Evolutionary conservation across 352 stramenopile genomes (phyloP).

Genomic region (Blastocystis sp.): DNA sequence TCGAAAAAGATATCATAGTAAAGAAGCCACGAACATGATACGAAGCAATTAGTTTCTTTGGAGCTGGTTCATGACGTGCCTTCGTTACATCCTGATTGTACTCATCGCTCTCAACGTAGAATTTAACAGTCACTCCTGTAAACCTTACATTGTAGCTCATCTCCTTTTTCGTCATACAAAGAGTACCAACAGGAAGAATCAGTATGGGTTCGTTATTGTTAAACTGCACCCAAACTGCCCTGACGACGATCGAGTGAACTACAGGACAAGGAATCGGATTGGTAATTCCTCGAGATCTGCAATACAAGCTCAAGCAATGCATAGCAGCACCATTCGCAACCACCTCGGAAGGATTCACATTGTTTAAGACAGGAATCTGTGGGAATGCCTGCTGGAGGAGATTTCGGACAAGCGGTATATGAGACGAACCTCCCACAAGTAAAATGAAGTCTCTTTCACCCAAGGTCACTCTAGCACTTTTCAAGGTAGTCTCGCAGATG

Average conservation of each 20-base stretch:
- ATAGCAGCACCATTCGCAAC: background rate
- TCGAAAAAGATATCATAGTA: background rate
- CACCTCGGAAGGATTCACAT: background rate
- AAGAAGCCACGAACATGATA: background rate
- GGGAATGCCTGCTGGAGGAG: background rate
- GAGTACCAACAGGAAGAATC: background rate
- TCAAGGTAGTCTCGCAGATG: background rate
- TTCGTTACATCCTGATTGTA: background rate
- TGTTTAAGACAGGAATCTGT: background rate
- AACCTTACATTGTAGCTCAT: background rate
- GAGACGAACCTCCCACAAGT: conserved; percentile 9
- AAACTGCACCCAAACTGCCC: background rate
- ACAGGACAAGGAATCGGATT: background rate
- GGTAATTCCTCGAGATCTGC: background rate
- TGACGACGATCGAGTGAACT: background rate
- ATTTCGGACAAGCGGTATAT: background rate
- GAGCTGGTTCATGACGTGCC: too few relatives aligned
- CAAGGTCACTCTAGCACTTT: background rate
- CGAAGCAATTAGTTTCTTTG: background rate
- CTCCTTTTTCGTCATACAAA: background rate
- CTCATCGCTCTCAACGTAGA: background rate
- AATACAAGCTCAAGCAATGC: background rate
- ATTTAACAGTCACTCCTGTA: background rate
- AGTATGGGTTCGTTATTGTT: background rate
- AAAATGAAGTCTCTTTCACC: background rate